Base-by-base conservation (phyloP, 2,329 filamentous ascomycete genomes). In the Clonostachys rosea region DNA sequence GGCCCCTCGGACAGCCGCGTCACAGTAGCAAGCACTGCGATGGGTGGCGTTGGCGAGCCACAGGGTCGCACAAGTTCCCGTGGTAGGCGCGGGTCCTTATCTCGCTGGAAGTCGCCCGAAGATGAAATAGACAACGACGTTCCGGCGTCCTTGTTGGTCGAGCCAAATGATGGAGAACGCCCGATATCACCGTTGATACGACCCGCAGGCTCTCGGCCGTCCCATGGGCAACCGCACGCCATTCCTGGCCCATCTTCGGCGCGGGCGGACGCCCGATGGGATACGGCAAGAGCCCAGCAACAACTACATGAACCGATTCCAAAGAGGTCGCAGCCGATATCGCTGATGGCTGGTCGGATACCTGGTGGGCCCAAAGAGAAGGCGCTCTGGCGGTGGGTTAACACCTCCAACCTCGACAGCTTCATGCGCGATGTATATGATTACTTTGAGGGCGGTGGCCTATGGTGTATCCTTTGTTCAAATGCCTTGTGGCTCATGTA, bases 331-430 rank as follows among this genome's bases (percentile, higher is more conserved):
- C 53, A 62, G n/a, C 56, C 59, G 45, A 54, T 61, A 52, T 52
- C 63, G 20, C n/a, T 65, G 37, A 36, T 56, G 56, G 49, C 58
- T 59, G 51, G 56, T 41, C 47, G 57, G 14, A 48, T 64, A 17
- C 52, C 61, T 2, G 66, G 65, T 10, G 67, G 61, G 45, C 68
- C 70, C 5, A 60, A 83, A 64, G 87, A 92, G 60, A 87, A 85
- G 64, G 91, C 91, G 5, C 81, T 95, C 72, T 96, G 90, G 86
- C 81, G 89, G 66, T 96, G 91, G 88, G 89, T 89, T 47, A 96
- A 96, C 59, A 89, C 94, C 48, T 83, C 88, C 36, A 94, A 95
- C 59, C 73, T 96, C 46, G 91, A 96, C 65, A 86, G 83, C 57
- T 96, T 96, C 62, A 83, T 96, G 60, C 79, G 82, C 47, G 87